These are phyloP conservation scores for Apiotrichum mycotoxinovorans DNA, from an alignment of 1,284 basidiomycete species.

Conservation along the genomic window DNA sequence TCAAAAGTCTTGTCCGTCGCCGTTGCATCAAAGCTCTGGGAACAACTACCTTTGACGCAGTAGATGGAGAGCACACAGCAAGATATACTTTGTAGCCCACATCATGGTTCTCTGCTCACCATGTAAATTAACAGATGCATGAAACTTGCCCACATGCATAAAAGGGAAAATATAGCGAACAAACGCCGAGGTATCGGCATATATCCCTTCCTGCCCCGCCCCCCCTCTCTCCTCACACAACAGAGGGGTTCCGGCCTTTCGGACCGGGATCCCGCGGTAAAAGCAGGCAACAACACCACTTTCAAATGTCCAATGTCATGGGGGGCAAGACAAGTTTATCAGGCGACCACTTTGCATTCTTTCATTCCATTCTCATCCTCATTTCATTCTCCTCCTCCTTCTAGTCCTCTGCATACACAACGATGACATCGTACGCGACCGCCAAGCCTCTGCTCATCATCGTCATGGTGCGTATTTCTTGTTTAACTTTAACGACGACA, in stretches of 20 bases:
- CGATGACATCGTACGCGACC: conserved; percentile 8
- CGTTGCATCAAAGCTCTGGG: no score
- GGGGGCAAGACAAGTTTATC: background rate
- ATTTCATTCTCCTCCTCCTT: background rate
- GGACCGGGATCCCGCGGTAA: conserved; percentile 12
- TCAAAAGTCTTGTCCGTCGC: no score
- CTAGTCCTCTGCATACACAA: background rate
- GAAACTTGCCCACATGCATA: no score
- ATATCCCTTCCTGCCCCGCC: background rate
- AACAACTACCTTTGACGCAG: no score
- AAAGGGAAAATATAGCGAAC: no score
- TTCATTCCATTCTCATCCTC: background rate
- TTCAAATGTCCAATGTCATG: background rate
- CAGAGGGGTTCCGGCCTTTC: background rate
- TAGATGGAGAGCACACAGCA: no score
- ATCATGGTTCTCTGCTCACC: no score
- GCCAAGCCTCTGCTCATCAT: conserved; percentile 45
- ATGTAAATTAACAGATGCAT: no score
- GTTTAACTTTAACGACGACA: background rate
- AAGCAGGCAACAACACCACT: background rate
- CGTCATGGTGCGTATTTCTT: conserved; percentile 46
- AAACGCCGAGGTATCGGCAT: no score
- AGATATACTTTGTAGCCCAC: no score
- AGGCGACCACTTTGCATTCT: background rate
- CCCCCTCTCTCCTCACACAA: background rate